Conservation (phyloP, 2,329 filamentous ascomycete genomes). For the Fusarium sublunatum region DNA sequence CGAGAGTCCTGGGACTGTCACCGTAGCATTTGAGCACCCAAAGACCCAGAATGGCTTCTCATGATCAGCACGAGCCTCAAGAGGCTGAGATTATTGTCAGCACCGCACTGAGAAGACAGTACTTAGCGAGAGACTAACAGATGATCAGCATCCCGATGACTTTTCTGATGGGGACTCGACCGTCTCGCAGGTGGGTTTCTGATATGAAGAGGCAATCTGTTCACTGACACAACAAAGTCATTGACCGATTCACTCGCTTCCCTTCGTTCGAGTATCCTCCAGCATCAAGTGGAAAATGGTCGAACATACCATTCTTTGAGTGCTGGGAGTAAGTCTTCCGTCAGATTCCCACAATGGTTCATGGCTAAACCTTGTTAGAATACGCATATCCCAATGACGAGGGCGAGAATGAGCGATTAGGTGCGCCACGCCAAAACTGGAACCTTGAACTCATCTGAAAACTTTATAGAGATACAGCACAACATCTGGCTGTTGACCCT, state of each 20-base stretch:
- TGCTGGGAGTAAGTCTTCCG: constrained; percentile 4
- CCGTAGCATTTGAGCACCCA: too few species aligned
- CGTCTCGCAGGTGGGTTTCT: neutral
- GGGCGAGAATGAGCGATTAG: constrained; percentile 12
- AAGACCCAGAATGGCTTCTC: too few species aligned
- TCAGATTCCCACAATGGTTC: neutral
- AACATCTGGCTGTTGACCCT: too few species aligned
- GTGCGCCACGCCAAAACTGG: neutral
- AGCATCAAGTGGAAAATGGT: constrained; percentile 13
- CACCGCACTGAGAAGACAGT: neutral
- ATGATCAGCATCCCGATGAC: neutral
- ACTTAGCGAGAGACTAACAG: neutral
- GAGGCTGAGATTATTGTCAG: neutral
- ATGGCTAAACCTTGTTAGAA: neutral
- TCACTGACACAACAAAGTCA: neutral
- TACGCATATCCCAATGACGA: constrained; percentile 11
- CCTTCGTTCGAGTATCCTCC: constrained; percentile 7
- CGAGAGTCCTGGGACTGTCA: too few species aligned
- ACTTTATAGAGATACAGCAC: too few species aligned
- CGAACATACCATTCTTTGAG: constrained; percentile 13
- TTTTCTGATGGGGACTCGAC: neutral
- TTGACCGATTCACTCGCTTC: constrained; percentile 11
- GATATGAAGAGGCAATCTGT: neutral
- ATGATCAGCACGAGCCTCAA: neutral
- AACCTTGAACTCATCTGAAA: too few species aligned